phyloP scores from a whole-genome alignment of 805 yeast genomes.

The Candida succiphila region DNA sequence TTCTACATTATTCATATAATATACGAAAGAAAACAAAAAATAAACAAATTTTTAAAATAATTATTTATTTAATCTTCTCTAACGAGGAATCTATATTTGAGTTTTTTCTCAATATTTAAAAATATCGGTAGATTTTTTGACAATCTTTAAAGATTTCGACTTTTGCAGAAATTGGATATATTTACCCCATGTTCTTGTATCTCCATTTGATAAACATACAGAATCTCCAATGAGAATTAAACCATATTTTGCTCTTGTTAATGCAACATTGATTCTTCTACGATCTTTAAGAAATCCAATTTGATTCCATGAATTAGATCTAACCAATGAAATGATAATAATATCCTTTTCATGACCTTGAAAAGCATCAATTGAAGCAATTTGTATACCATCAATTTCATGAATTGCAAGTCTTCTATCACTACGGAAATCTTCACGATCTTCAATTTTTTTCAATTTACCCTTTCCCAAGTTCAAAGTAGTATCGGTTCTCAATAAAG shows the following conservation, averaged over 20 bases:
- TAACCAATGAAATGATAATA: constrained; percentile 68
- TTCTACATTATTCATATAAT: no score
- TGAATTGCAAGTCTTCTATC: constrained; percentile 34
- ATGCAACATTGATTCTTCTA: constrained; percentile 61
- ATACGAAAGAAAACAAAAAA: no score
- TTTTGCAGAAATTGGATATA: no score
- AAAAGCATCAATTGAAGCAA: constrained; percentile 79
- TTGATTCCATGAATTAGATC: constrained; percentile 43
- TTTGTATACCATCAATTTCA: constrained; percentile 32
- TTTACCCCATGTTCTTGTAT: no score
- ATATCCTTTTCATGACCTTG: constrained; percentile 87
- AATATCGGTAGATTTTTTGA: no score
- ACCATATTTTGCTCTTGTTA: constrained; percentile 61
- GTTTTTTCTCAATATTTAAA: no score
- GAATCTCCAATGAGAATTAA: constrained; percentile 55
- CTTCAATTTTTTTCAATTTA: constrained; percentile 40
- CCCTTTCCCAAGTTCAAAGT: constrained; percentile 45
- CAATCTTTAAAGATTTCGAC: no score
- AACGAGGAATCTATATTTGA: no score
- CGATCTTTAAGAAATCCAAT: constrained; percentile 56
- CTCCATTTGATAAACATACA: constrained; percentile 35
- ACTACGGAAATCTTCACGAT: constrained; percentile 47
- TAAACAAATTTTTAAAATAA: no score
- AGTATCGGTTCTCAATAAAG: constrained; percentile 35
- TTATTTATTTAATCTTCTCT: no score